Conservation (phyloP, 2,329 filamentous ascomycete species). For the Fusarium brachygibbosum region DNA sequence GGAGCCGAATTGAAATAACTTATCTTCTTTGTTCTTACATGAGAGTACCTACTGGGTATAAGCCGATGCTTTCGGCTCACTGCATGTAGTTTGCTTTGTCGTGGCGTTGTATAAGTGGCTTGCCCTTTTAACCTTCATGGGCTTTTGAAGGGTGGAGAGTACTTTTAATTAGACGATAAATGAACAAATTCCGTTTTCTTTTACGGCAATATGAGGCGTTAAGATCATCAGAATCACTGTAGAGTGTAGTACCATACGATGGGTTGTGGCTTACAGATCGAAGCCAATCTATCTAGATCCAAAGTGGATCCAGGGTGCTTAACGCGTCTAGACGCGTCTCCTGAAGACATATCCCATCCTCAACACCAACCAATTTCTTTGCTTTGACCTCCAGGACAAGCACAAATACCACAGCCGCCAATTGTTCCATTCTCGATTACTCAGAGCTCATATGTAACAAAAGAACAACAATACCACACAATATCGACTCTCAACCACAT, state of each 20-base stretch:
- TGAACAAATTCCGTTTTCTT: not conserved
- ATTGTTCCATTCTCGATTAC: not conserved
- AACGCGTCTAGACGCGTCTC: slow-evolving; percentile 44
- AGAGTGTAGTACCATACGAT: not conserved
- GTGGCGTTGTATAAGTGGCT: slow-evolving; percentile 4
- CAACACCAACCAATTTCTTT: slow-evolving; percentile 1
- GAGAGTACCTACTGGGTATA: not conserved
- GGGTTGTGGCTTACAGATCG: not conserved
- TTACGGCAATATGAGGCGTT: not conserved
- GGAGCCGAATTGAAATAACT: not conserved
- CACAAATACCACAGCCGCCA: not conserved
- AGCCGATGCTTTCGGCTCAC: not conserved
- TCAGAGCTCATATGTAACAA: not conserved
- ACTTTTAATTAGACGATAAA: not conserved
- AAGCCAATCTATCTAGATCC: not conserved
- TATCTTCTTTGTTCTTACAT: not conserved
- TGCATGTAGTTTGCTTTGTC: not conserved
- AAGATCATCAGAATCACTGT: not conserved
- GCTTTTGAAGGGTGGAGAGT: too few species aligned
- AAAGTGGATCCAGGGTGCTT: slow-evolving; percentile 31
- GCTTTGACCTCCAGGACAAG: slow-evolving; percentile 8
- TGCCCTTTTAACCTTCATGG: not conserved
- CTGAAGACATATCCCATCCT: not conserved
- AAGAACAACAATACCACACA: not conserved
- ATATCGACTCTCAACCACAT: not conserved